Conservation (phyloP, 2,329 filamentous ascomycete species). For the Talaromyces albobiverticillius region DNA sequence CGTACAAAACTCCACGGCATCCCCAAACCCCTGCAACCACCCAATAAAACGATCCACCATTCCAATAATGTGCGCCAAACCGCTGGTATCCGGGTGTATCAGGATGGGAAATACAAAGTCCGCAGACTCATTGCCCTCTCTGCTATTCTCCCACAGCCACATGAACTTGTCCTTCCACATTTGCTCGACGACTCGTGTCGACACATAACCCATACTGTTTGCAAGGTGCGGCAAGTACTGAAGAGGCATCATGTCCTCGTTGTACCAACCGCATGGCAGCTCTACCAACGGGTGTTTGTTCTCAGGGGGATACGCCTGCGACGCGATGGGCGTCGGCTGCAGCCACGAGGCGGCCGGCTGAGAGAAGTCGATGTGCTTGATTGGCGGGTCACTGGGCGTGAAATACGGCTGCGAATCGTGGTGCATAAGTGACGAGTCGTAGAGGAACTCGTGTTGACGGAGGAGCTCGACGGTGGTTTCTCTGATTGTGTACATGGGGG, state of each 20-base stretch:
- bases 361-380: slow-evolving; percentile 41
- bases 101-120: slow-evolving; percentile 46
- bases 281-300: slow-evolving; percentile 40
- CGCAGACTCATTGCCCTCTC: slow-evolving; percentile 12
- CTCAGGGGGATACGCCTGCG: slow-evolving; percentile 21
- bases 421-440: slow-evolving; percentile 51
- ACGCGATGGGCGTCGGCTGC: slow-evolving; percentile 35
- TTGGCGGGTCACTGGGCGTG: slow-evolving; percentile 40
- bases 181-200: slow-evolving; percentile 46
- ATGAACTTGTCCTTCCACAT: slow-evolving; percentile 52
- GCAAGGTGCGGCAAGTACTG: slow-evolving; percentile 45
- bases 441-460: slow-evolving; percentile 49
- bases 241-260: slow-evolving; percentile 51
- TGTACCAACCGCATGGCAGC: slow-evolving; percentile 52
- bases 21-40: slow-evolving; percentile 43
- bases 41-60: slow-evolving; percentile 47
- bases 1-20: slow-evolving; percentile 45
- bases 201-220: slow-evolving; percentile 50
- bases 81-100: slow-evolving; percentile 52
- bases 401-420: slow-evolving; percentile 52
- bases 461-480: slow-evolving; percentile 49
- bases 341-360: slow-evolving; percentile 44
- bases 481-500: slow-evolving; percentile 51
- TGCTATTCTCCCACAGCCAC: slow-evolving; percentile 37
- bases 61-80: slow-evolving; percentile 54